These are phyloP conservation scores for Rhizopus delemar DNA, from an alignment of 371 early-diverging fungal species.

Conservation along the genomic window DNA sequence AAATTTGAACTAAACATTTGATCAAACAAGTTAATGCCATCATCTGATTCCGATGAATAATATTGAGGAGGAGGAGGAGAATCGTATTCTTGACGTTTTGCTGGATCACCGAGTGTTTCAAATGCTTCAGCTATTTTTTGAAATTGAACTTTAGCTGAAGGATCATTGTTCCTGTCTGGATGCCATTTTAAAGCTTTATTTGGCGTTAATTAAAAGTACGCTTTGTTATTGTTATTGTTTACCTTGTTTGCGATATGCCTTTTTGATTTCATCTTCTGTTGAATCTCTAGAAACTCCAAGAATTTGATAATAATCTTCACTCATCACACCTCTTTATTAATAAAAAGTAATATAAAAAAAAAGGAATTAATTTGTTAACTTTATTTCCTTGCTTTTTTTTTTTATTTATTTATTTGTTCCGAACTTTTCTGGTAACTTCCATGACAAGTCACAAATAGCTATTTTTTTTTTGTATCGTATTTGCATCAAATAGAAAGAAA, in stretches of 20 bases:
- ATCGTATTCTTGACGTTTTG: slow-evolving; percentile 49
- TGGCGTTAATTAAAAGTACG: too few species aligned
- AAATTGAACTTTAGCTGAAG: slow-evolving; percentile 28
- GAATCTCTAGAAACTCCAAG: slow-evolving; percentile 87
- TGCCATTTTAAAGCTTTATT: slow-evolving; percentile 50
- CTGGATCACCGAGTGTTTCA: slow-evolving; percentile 93
- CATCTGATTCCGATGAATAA: not conserved
- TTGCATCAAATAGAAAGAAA: too few species aligned
- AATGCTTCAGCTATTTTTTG: slow-evolving; percentile 89
- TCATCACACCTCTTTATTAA: not conserved
- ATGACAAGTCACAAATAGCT: too few species aligned
- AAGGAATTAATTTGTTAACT: slow-evolving; percentile 3
- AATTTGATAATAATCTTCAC: slow-evolving; percentile 82
- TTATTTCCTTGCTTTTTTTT: too few species aligned
- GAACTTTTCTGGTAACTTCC: slow-evolving; percentile 11
- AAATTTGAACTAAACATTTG: not conserved
- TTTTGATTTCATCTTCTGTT: slow-evolving; percentile 83
- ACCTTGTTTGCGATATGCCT: slow-evolving; percentile 87
- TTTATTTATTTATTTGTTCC: not conserved
- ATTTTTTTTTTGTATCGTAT: not conserved
- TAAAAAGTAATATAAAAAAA: not conserved
- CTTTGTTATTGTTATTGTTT: not conserved
- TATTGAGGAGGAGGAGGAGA: not conserved
- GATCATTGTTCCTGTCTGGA: slow-evolving; percentile 55
- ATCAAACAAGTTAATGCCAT: too few species aligned